These are phyloP conservation scores for Amaranthus cruentus DNA, from an alignment of 148 eudicot genomes.

Conservation along the genomic window DNA sequence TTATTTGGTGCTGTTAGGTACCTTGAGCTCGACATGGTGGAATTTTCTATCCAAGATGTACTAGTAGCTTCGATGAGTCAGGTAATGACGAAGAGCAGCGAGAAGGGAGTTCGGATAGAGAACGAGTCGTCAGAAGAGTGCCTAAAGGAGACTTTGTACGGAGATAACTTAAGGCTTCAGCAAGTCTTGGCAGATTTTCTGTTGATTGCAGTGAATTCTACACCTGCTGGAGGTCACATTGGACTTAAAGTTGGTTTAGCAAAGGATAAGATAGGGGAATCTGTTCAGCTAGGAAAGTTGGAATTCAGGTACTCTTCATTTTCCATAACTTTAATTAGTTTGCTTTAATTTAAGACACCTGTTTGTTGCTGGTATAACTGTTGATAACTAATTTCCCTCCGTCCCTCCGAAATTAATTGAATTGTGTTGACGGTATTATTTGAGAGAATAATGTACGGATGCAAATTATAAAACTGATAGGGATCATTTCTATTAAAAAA, in stretches of 20 bases:
- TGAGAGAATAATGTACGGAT: too few species aligned
- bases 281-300: constrained; percentile 68
- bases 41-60: constrained; percentile 67
- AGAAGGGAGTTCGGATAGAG: constrained; percentile 56
- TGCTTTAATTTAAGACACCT: neutral
- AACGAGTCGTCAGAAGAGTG: constrained; percentile 39
- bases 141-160: constrained; percentile 57
- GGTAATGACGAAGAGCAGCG: constrained; percentile 66
- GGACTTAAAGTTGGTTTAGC: constrained; percentile 45
- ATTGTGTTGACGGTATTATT: too few species aligned
- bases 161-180: constrained; percentile 82
- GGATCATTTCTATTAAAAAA: too few species aligned
- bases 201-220: constrained; percentile 57
- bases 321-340: neutral
- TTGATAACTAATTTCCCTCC: neutral
- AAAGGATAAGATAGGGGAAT: constrained; percentile 58
- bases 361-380: neutral
- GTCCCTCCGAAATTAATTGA: too few species aligned
- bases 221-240: constrained; percentile 67
- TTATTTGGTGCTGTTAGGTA: constrained; percentile 39
- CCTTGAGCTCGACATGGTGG: constrained; percentile 83
- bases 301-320: constrained; percentile 67
- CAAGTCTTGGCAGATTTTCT: constrained; percentile 84
- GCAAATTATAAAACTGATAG: too few species aligned
- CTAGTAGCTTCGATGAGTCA: constrained; percentile 77